These are phyloP conservation scores for Taphrina pruni DNA, from an alignment of 1,139 yeast genomes.

Conservation along the genomic window DNA sequence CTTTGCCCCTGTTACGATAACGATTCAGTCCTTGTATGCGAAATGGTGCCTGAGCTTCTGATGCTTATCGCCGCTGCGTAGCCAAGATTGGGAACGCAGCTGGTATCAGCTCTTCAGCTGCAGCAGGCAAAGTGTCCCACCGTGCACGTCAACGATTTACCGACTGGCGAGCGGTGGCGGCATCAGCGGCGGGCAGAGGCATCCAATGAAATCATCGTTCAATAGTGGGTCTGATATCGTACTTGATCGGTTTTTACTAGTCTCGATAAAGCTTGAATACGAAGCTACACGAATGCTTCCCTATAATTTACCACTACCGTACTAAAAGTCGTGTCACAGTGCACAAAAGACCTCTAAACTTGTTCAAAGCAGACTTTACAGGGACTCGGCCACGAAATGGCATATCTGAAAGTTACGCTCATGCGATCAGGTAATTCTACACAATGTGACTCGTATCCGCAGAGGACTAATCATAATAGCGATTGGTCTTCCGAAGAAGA, in stretches of 20 bases:
- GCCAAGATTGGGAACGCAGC: no score
- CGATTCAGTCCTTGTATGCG: no score
- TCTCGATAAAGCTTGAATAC: neutral
- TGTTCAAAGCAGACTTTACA: no score
- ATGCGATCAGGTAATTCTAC: slow-evolving; percentile 24
- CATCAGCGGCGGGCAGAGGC: neutral
- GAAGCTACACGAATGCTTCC: neutral
- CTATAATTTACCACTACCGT: neutral
- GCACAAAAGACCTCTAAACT: no score
- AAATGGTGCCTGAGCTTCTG: no score
- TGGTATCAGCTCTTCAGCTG: no score
- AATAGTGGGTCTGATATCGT: neutral
- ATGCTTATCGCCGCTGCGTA: no score
- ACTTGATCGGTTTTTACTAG: neutral
- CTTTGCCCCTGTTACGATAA: neutral
- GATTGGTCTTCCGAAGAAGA: slow-evolving; percentile 78
- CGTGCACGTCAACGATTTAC: slow-evolving; percentile 1
- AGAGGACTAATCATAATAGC: slow-evolving; percentile 68
- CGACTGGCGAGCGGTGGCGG: slow-evolving; percentile 2
- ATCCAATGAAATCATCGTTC: slow-evolving; percentile 4
- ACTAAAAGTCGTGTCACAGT: no score
- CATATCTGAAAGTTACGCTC: slow-evolving; percentile 34
- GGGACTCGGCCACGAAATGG: neutral
- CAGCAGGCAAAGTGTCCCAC: no score
- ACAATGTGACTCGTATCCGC: slow-evolving; percentile 48